These are phyloP conservation scores for Heliocybe sulcata DNA, from an alignment of 1,284 basidiomycete genomes.

Conservation along the genomic window DNA sequence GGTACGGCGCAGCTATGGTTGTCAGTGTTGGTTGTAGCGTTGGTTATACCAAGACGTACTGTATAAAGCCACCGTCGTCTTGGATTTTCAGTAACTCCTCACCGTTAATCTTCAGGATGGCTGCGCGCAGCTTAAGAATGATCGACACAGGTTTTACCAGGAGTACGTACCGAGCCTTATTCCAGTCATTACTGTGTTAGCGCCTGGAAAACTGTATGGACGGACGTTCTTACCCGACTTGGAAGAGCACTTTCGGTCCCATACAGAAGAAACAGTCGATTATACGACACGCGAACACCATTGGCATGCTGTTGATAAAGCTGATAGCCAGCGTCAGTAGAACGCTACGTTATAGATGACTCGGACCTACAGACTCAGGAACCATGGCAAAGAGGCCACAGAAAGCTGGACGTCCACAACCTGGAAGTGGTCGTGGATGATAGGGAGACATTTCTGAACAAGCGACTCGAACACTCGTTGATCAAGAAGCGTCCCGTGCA, in stretches of 20 bases:
- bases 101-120: constrained; percentile 98
- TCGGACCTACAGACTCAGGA: constrained; percentile 76
- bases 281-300: constrained; percentile 98
- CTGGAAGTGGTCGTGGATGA: constrained; percentile 93
- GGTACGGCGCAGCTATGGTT: not conserved
- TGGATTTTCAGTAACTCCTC: constrained; percentile 91
- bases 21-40: not conserved
- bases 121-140: constrained; percentile 29
- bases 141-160: not conserved
- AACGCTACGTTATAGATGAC: not conserved
- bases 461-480: constrained; percentile 97
- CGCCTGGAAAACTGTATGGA: not conserved
- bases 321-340: constrained; percentile 27
- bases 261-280: constrained; percentile 99
- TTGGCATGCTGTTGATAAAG: constrained; percentile 98
- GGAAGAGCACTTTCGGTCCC: constrained; percentile 98
- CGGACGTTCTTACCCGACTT: constrained; percentile 71
- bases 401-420: constrained; percentile 93
- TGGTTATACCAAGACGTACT: constrained; percentile 37
- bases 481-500: constrained; percentile 98
- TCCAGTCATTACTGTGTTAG: constrained; percentile 2
- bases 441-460: constrained; percentile 84
- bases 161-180: constrained; percentile 34
- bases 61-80: constrained; percentile 96
- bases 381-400: constrained; percentile 97